Percentiles rank a stretch among this genome's conserved stretches.
Conservation (phyloP, 768 basidiomycete genomes). For the Piloderma croceum region DNA sequence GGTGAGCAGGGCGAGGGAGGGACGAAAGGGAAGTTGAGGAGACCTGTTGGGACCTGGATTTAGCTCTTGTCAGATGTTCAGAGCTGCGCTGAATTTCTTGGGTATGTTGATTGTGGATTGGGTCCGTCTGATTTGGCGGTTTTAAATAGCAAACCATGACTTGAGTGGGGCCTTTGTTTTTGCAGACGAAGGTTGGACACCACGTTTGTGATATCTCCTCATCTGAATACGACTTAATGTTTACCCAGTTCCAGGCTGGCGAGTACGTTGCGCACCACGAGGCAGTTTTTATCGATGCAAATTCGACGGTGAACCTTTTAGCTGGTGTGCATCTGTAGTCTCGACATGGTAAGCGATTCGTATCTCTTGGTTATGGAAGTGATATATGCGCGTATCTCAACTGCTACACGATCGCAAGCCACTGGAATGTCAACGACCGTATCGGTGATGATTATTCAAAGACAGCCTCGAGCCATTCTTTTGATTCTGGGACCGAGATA, state of each 20-base stretch:
- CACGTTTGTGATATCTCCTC: too few relatives aligned
- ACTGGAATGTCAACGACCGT: too few relatives aligned
- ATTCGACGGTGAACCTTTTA: conserved; percentile 72
- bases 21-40: conserved; percentile 34
- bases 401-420: too few relatives aligned
- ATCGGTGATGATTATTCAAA: too few relatives aligned
- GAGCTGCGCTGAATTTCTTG: conserved; percentile 78
- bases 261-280: conserved; percentile 48
- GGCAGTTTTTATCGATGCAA: conserved; percentile 73
- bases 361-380: too few relatives aligned
- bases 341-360: too few relatives aligned
- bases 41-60: conserved; percentile 71
- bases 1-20: conserved; percentile 55
- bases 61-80: conserved; percentile 87
- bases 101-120: conserved; percentile 52
- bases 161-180: conserved; percentile 55
- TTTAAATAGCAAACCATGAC: conserved; percentile 74
- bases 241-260: conserved; percentile 48
- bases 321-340: conserved; percentile 69
- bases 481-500: too few relatives aligned
- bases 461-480: too few relatives aligned
- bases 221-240: too few relatives aligned
- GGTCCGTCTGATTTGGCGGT: too few relatives aligned
- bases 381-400: too few relatives aligned
- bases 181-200: conserved; percentile 51